Conservation (phyloP, 352 stramenopile genomes). For the Globisporangium takayamanum region DNA sequence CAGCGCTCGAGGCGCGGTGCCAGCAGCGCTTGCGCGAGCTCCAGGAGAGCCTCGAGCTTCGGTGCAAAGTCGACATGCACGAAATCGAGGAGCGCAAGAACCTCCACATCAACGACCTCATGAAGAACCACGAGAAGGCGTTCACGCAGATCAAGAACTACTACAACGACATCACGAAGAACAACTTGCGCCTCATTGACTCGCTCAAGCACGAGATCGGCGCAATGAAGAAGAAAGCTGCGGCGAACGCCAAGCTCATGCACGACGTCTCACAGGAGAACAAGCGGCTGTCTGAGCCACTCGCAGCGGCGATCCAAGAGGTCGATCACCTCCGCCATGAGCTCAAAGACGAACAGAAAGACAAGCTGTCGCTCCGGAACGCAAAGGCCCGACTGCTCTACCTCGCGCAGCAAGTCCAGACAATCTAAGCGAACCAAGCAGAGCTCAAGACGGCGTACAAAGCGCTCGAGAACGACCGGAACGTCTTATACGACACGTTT, state of each 20-base stretch:
- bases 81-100: slow-evolving; percentile 95
- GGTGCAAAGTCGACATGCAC: slow-evolving; percentile 90
- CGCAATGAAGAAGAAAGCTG: slow-evolving; percentile 91
- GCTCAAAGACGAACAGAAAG: slow-evolving; percentile 90
- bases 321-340: slow-evolving; percentile 85
- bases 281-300: slow-evolving; percentile 86
- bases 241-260: slow-evolving; percentile 90
- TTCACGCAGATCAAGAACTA: slow-evolving; percentile 94
- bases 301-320: slow-evolving; percentile 80
- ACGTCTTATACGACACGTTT: slow-evolving; percentile 89
- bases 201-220: slow-evolving; percentile 89
- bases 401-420: slow-evolving; percentile 62
- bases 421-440: slow-evolving; percentile 53
- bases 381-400: slow-evolving; percentile 81
- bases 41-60: slow-evolving; percentile 84
- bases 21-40: slow-evolving; percentile 63
- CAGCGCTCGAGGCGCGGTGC: slow-evolving; percentile 64
- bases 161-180: slow-evolving; percentile 95
- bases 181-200: slow-evolving; percentile 91
- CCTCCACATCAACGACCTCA: slow-evolving; percentile 93
- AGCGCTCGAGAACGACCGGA: slow-evolving; percentile 73
- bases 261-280: slow-evolving; percentile 91
- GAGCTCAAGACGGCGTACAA: slow-evolving; percentile 73
- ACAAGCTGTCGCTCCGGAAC: slow-evolving; percentile 87
- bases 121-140: slow-evolving; percentile 91